Base-by-base conservation (phyloP, 495 filamentous ascomycete genomes). In the Recurvomyces mirabilis region DNA sequence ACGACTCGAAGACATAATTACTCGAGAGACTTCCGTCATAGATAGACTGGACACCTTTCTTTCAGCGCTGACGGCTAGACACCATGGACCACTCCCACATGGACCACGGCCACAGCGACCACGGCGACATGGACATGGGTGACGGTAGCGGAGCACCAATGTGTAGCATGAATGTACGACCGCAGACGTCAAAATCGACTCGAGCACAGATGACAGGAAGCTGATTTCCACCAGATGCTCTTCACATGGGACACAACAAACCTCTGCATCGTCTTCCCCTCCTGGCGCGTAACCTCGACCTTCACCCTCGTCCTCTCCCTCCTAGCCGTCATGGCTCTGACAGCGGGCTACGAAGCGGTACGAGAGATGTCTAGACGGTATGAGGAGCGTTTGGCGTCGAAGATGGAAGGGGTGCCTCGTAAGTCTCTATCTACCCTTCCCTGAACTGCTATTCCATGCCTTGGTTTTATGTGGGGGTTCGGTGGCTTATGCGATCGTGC, bases 181-280 rank as follows among this genome's bases (percentile, higher is more conserved):
- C 7, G 26, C 26, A 7, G 26, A 3, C 29, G 11, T 4, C 33
- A 20, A 13, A 56, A 74, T 56, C 35, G 28, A 18, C 35, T 37
- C 21, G 33, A 15, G 15, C 30, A 35, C 25, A 13, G n/a, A n/a
- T n/a, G n/a, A n/a, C n/a, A n/a, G n/a, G n/a, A n/a, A n/a, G n/a
- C n/a, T n/a, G n/a, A n/a, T n/a, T n/a, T n/a, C 9, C 22, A 24
- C 30, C 50, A 93, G 85, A 96, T 94, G 89, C 75, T 95, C 25
- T 98, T 98, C 65, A 98, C 87, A 40, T 96, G 91, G 93, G 73
- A 82, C 54, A 87, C 86, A 14, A 69, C 75, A 34, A 77, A 95
- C 63, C 82, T 98, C 47, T 98, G 91, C 72, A 88, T 98, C 58
- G 72, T 96, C 64, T 98, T 95, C 71, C 78, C 70, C 52, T 74